These are phyloP conservation scores for Globisporangium iwayamae DNA, from an alignment of 352 stramenopile genomes.

Conservation along the genomic window DNA sequence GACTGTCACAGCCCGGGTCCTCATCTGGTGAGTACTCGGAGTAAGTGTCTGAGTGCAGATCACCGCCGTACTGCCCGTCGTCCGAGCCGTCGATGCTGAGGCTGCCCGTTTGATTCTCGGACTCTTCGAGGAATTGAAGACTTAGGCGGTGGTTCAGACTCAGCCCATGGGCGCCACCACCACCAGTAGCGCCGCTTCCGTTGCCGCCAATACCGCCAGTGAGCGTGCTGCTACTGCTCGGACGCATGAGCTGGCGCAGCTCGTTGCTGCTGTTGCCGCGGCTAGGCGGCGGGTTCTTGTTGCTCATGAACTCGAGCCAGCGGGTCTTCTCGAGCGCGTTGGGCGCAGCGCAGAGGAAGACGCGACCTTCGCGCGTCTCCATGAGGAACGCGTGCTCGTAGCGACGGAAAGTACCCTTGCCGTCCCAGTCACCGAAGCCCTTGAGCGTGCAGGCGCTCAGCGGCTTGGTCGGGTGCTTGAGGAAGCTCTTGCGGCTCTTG, in stretches of 20 bases:
- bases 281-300: slow-evolving; percentile 1
- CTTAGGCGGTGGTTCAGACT: slow-evolving; percentile 8
- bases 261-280: neutral
- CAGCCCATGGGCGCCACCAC: neutral
- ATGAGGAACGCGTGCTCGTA: slow-evolving; percentile 73
- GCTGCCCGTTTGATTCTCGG: neutral
- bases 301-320: slow-evolving; percentile 64
- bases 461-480: slow-evolving; percentile 43
- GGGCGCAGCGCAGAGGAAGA: slow-evolving; percentile 71
- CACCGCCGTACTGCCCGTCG: neutral
- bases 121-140: slow-evolving; percentile 11
- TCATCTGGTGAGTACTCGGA: slow-evolving; percentile 9
- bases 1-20: slow-evolving; percentile 4
- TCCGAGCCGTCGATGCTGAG: neutral
- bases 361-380: slow-evolving; percentile 67
- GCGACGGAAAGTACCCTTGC: slow-evolving; percentile 68
- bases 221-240: neutral
- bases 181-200: too few species aligned
- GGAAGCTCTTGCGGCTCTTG: slow-evolving; percentile 48
- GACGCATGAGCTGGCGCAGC: neutral
- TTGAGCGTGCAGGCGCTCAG: slow-evolving; percentile 59
- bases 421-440: slow-evolving; percentile 73
- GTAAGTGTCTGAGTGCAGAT: slow-evolving; percentile 7
- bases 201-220: neutral
- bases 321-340: slow-evolving; percentile 42